A percentile compares a stretch with the other conserved stretches of the same genome.
Evolutionary conservation across 768 basidiomycete genomes (phyloP).

Genomic region (Leccinellum rugosiceps): DNA sequence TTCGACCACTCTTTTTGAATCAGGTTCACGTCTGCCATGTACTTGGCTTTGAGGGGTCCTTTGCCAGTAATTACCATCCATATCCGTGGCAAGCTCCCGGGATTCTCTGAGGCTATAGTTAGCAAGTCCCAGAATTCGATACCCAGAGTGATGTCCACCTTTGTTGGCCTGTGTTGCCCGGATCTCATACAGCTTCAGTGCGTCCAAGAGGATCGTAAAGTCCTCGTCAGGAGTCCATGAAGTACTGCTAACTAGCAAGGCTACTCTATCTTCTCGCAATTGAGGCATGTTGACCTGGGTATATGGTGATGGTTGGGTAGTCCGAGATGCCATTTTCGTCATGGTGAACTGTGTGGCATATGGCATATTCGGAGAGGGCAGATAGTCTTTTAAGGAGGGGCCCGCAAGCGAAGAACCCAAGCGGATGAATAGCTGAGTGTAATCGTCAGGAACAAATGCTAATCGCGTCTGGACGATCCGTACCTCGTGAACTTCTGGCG

Average conservation of each 20-base stretch:
- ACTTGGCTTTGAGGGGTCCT: constrained; percentile 70
- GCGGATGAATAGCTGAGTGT: constrained; percentile 47
- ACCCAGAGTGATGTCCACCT: constrained; percentile 3
- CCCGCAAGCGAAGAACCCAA: constrained; percentile 39
- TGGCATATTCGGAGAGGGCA: constrained; percentile 50
- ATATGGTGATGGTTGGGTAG: constrained; percentile 23
- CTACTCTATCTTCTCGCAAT: constrained; percentile 73
- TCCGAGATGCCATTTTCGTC: constrained; percentile 18
- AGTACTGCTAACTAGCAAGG: constrained; percentile 86
- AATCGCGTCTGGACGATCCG: constrained; percentile 8
- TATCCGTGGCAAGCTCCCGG: constrained; percentile 60
- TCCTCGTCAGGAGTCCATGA: constrained; percentile 99
- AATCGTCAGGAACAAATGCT: background rate
- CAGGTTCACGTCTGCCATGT: constrained; percentile 65
- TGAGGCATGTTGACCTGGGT: constrained; percentile 36
- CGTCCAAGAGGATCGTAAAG: constrained; percentile 78
- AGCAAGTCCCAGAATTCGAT: background rate
- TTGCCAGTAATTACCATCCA: constrained; percentile 89
- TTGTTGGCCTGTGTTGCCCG: constrained; percentile 41
- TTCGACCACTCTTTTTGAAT: constrained; percentile 67
- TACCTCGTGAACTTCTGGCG: constrained; percentile 77
- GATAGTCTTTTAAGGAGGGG: constrained; percentile 42
- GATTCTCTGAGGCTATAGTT: constrained; percentile 10
- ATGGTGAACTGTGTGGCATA: constrained; percentile 64
- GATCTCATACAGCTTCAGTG: constrained; percentile 67